phyloP scores from a whole-genome alignment of 305 asterid species.

The Ajuga reptans region DNA sequence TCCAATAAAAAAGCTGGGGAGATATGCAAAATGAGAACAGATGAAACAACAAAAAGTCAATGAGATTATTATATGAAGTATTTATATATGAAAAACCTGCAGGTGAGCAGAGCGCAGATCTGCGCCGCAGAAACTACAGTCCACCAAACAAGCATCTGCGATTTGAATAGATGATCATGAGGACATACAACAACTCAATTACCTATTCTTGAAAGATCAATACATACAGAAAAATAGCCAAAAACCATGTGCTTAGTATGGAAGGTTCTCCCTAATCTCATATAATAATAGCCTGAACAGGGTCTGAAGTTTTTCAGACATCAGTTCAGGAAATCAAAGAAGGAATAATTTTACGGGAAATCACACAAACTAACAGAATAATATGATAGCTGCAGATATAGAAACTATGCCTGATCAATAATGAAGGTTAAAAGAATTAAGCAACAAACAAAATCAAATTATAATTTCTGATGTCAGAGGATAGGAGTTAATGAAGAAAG shows the following conservation, averaged over 20 bases:
- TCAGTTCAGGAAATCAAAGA: conserved; percentile 1
- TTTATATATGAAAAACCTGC: conserved; percentile 45
- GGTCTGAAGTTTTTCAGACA: background rate
- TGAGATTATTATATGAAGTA: background rate
- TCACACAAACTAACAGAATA: background rate
- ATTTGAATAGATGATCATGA: conserved; percentile 17
- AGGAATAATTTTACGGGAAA: background rate
- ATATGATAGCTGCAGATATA: background rate
- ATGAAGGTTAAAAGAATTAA: background rate
- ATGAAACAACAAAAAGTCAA: background rate
- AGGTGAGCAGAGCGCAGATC: conserved; percentile 87
- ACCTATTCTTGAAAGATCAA: conserved; percentile 10
- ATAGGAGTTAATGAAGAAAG: background rate
- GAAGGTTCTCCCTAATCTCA: background rate
- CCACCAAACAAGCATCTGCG: conserved; percentile 83
- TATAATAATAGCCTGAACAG: background rate
- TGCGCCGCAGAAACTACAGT: conserved; percentile 86
- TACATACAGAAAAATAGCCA: no score
- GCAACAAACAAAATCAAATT: background rate
- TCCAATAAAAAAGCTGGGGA: background rate
- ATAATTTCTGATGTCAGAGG: conserved; percentile 1
- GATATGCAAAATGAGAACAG: conserved; percentile 1
- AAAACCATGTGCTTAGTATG: no score
- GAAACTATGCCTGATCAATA: background rate
- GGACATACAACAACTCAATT: background rate